Base-by-base conservation (phyloP, 225 moss, liverwort and hornwort species). In the Asterella californica region DNA sequence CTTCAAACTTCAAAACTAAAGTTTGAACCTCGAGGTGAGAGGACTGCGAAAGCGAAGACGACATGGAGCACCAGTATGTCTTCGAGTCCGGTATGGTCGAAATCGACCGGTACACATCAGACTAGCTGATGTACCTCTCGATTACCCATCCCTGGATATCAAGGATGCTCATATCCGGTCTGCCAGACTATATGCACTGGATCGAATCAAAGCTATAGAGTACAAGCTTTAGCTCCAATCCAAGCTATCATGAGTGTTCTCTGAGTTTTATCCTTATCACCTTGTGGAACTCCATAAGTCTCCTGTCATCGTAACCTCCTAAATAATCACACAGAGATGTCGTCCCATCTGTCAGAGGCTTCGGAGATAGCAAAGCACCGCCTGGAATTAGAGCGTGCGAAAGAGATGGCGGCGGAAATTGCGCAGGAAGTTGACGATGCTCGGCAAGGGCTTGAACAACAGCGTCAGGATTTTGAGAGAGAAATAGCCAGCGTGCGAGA, bases 371-470 rank as follows among this genome's bases (percentile, higher is more conserved):
- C 79, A 49, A 91, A 83, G 80, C 86, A 85, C 78, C 87, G 83
- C 48, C 64, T 32, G 53, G 86, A 91, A 34, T 83, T 91, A 59
- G 89, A 91, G 57, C 81, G 82, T 22, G 91, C 87, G 33, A 85
- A 85, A 61, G 82, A 83, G 30, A 81, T 91, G 76, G 91, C 91
- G 68, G 72, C 84, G 21, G 87, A 91, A 24, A 87, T 91, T 80
- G 83, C 82, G 18, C 81, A 89, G 76, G 91, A 91, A 79, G 84
- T 91, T 12, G 84, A 89, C 59, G 54, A 80, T n/a, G 80, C 87
- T 32, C 84, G 80, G 29, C 83, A 75, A 66, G 83, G 89, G 68
- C 89, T 91, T 59, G 86, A 91, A 62, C 83, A 72, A 62, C 89
- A 91, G 74, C 87, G 81, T 49, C 83, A 82, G 65, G 78, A 80